A percentile compares a stretch with the other conserved stretches of the same genome.
These are phyloP conservation scores for Neocatenulostroma microsporum DNA, from an alignment of 2,329 filamentous ascomycete genomes.

Conservation along the genomic window DNA sequence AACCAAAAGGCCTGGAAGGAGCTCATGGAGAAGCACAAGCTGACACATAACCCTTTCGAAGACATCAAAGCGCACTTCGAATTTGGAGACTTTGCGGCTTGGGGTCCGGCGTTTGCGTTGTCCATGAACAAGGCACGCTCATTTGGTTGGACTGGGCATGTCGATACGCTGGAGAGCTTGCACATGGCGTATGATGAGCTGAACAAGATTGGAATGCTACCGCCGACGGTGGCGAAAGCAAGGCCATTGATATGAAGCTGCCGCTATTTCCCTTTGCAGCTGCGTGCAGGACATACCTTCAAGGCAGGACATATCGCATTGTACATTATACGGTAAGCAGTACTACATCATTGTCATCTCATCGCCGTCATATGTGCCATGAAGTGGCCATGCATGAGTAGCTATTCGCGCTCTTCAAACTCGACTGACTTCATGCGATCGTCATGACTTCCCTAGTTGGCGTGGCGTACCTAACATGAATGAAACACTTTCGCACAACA, in stretches of 20 bases:
- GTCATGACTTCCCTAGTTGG: no score
- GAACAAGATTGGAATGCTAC: slow-evolving; percentile 38
- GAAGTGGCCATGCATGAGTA: no score
- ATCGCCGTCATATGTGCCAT: no score
- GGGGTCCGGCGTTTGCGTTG: slow-evolving; percentile 19
- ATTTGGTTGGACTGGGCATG: slow-evolving; percentile 41
- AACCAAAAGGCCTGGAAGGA: slow-evolving; percentile 42
- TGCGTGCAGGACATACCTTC: no score
- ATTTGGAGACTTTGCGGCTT: slow-evolving; percentile 38
- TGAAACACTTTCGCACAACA: no score
- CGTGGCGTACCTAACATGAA: no score
- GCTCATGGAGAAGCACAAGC: slow-evolving; percentile 35
- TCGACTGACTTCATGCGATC: no score
- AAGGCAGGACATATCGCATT: no score
- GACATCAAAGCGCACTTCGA: slow-evolving; percentile 41
- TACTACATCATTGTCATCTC: no score
- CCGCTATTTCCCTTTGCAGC: neutral
- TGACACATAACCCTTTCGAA: slow-evolving; percentile 36
- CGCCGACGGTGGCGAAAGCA: slow-evolving; percentile 25
- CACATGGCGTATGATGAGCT: slow-evolving; percentile 37
- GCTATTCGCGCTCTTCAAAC: no score
- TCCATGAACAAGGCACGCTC: slow-evolving; percentile 41
- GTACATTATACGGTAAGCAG: no score
- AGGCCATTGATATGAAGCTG: slow-evolving; percentile 19
- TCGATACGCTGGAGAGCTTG: slow-evolving; percentile 40